Base-by-base conservation (phyloP, 2,329 filamentous ascomycete genomes). In the Fusarium coicis region DNA sequence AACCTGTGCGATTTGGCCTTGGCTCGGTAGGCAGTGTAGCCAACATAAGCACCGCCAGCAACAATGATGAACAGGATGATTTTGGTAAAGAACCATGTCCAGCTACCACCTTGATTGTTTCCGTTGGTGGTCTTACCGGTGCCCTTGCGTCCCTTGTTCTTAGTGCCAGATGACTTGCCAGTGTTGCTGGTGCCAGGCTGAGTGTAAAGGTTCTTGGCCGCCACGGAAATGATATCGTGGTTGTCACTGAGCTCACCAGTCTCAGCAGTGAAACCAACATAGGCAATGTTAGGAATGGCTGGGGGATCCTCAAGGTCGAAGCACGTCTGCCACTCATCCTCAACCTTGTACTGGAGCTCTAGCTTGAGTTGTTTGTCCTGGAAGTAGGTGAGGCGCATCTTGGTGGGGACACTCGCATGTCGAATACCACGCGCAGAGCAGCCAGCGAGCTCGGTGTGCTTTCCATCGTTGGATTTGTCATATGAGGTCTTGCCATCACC, bases 191-290 rank as follows among this genome's bases (percentile, higher is more conserved):
- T 84, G 40, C 88, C 89, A 77, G 85, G 85, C 34, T 84, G 83
- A 64, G 89, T 91, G 85, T 98, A 98, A 70, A 99, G 86, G 83
- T 98, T 99, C 86, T 93, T 93, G 64, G 96, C 92, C 73, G 91
- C 87, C 77, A 99, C 89, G 56, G 91, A 93, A 81, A 98, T 91
- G 82, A 99, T 97, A 84, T 99, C 96, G 87, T 98, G 96, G 87
- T 97, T 97, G 85, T 99, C 96, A 83, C 92, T 94, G 74, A 99
- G 90, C 86, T 99, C 96, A 79, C 96, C 96, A 21, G 96, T 98
- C 86, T 98, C 96, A 63, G 94, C 93, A 77, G 90, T 92, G 84
- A 94, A 94, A 66, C 92, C 92, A 32, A 94, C 89, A 81, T 94
- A 94, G 40, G 90, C 88, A 54, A 93, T 91, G 66, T 90, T 87